phyloP scores from a whole-genome alignment of 2,329 filamentous ascomycete species.

The Colletotrichum costaricense region DNA sequence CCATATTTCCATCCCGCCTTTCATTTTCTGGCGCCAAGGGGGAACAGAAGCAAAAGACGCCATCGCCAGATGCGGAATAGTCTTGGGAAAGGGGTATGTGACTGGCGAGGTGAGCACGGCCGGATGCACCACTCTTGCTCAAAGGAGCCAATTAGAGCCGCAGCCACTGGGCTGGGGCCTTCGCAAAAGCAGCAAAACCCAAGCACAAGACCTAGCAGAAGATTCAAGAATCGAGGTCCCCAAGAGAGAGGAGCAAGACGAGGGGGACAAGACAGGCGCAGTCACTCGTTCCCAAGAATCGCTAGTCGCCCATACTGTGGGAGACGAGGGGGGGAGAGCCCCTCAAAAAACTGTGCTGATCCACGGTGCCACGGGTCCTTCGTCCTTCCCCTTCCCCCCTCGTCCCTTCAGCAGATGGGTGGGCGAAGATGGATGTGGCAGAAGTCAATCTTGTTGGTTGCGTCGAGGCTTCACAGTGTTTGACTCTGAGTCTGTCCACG shows the following conservation, averaged over 20 bases:
- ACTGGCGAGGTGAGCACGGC: conserved; percentile 13
- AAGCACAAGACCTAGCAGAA: not conserved
- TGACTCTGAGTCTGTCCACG: not conserved
- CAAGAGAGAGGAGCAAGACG: not conserved
- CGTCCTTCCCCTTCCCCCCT: conserved; percentile 24
- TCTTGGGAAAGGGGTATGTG: not conserved
- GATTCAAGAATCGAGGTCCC: not conserved
- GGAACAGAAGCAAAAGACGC: conserved; percentile 1
- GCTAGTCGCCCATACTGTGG: not conserved
- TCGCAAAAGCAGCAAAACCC: not conserved
- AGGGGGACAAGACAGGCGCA: not conserved
- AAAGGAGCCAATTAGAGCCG: conserved; percentile 12
- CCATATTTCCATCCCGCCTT: conserved; percentile 18
- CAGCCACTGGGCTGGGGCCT: conserved; percentile 15
- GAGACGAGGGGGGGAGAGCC: not conserved
- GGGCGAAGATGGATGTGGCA: not conserved
- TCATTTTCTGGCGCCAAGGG: conserved; percentile 16
- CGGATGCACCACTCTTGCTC: conserved; percentile 9
- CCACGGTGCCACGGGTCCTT: conserved; percentile 32
- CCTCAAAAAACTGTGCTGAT: conserved; percentile 31
- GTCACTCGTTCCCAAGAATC: not conserved
- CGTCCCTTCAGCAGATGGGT: conserved; percentile 1
- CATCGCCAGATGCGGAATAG: conserved; percentile 15
- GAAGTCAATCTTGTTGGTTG: not conserved
- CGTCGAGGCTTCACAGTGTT: not conserved